phyloP scores from a whole-genome alignment of 352 stramenopile species.

The Phytophthora cajani region DNA sequence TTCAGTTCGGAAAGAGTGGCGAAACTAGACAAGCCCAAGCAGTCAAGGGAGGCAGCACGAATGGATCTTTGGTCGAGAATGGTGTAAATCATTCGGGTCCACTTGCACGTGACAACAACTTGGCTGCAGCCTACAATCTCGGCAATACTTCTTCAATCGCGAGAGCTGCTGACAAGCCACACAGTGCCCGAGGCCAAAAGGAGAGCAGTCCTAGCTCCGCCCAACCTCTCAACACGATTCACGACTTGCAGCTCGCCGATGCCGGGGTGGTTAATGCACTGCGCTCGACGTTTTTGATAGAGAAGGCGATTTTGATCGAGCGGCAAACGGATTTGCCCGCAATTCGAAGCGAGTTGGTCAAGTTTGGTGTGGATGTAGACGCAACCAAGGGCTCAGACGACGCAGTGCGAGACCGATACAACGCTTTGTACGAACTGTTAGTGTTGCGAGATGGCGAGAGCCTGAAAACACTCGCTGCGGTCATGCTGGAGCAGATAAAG shows the following conservation, averaged over 20 bases:
- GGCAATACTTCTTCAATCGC: background rate
- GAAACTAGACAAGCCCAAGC: background rate
- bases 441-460: slow-evolving; percentile 76
- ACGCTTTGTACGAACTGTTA: slow-evolving; percentile 66
- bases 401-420: slow-evolving; percentile 46
- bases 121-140: background rate
- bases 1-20: slow-evolving; percentile 6
- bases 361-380: slow-evolving; percentile 58
- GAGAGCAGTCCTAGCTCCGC: background rate
- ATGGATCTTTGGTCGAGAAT: background rate
- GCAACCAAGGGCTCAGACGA: slow-evolving; percentile 19
- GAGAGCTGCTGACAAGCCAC: background rate
- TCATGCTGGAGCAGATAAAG: slow-evolving; percentile 74
- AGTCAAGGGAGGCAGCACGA: background rate
- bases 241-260: slow-evolving; percentile 62
- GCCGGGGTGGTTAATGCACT: slow-evolving; percentile 62
- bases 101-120: slow-evolving; percentile 10
- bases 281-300: slow-evolving; percentile 67
- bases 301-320: slow-evolving; percentile 74
- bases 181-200: slow-evolving; percentile 7
- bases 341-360: slow-evolving; percentile 58
- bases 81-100: background rate
- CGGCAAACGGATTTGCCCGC: slow-evolving; percentile 41
- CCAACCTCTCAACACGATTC: slow-evolving; percentile 52
- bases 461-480: slow-evolving; percentile 58